Evolutionary conservation across 2,329 filamentous ascomycete species (phyloP), one percentile per base, ranked within the genome.

Genomic region (Cladosporium halotolerans): DNA sequence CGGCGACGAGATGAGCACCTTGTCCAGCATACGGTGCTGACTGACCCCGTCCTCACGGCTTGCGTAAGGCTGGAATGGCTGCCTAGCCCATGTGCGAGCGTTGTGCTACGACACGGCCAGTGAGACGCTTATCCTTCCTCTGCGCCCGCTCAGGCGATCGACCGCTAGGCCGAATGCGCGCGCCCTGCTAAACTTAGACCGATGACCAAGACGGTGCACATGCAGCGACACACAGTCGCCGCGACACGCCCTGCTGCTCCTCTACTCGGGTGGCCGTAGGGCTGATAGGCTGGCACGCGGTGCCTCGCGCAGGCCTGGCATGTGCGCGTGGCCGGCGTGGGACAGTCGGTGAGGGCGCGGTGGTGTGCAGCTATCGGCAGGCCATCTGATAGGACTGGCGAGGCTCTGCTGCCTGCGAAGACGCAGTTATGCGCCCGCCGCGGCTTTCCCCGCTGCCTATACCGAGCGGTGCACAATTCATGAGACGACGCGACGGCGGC

Each of bases 181-280:
- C 40, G 48, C 34, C 32, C 14, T 44, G 23, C 50, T 53, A 53
- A 33, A 41, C 43, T 46, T 53, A 47, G 50, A 18, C 34, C 50
- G 50, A 53, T 53, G 43, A 53, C 50, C 50, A 53, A 53, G 44
- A 53, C 23, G 46, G 50, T 34, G 46, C 32, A 14, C 43, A 14
- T 39, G 34, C 23, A 45, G 23, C 23, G 23, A 28, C 23, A 28
- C 23, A 28, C 7, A 3, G 23, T 28, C 23, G 4, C 23, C 23
- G 23, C 23, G 16, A 33, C n/a, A 43, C 50, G 50, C 50, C 18
- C n/a, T 40, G 40, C 36, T 18, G 43, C 44, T 53, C 10, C 13
- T 34, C 40, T 19, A 38, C 48, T 36, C 32, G 40, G n/a, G 8
- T 36, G 16, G 40, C 16, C 48, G 48, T 51, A 51, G 48, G 48